Base-by-base conservation (phyloP, 371 early-diverging fungal species). In the Mortierella sp. region DNA sequence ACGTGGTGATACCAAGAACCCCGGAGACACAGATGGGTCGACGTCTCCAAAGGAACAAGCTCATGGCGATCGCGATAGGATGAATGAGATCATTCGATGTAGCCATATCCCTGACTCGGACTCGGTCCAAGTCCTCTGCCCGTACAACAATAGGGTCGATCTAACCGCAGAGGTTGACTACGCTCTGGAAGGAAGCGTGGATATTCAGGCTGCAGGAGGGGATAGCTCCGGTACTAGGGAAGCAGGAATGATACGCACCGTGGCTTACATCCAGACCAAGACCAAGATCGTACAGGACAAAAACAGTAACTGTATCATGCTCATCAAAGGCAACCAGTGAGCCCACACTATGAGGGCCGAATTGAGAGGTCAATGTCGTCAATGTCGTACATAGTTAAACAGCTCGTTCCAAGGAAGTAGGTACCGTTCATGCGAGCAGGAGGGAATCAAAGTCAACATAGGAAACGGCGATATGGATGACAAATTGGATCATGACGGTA, bases 101-200 rank as follows among this genome's bases (percentile, higher is more conserved):
- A 54, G 3, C 12, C 66, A 69, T 38, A 53, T 62, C 23, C 66
- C 76, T 8, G 21, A 58, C 27, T 65, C 63, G 13, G 41, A 61
- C 1, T 50, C 38, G 12, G 41, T 54, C 7, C 62, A 74, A 64
- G 60, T 79, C 27, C 80, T 85, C 67, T 65, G 72, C 67, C 56
- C 83, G 74, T 47, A 84, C 74, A 39, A 84, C 80, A 56, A 86
- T 78, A 52, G 86, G 56, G 59, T 85, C 64, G 76, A 85, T 51
- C 47, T 82, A 69, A 61, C 86, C 57, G 42, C 85, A 61, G 54
- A 87, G 69, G 45, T 82, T 64, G 24, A 78, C 66, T 69, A 62
- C 53, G 70, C 70, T 7, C 60, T 76, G 4, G 76, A 76, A 23
- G 66, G 76, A 3, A 52, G 64, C 2, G 63, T 70, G 13, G 70